These are phyloP conservation scores for Venturia asperata DNA, from an alignment of 2,329 filamentous ascomycete species.

Conservation along the genomic window DNA sequence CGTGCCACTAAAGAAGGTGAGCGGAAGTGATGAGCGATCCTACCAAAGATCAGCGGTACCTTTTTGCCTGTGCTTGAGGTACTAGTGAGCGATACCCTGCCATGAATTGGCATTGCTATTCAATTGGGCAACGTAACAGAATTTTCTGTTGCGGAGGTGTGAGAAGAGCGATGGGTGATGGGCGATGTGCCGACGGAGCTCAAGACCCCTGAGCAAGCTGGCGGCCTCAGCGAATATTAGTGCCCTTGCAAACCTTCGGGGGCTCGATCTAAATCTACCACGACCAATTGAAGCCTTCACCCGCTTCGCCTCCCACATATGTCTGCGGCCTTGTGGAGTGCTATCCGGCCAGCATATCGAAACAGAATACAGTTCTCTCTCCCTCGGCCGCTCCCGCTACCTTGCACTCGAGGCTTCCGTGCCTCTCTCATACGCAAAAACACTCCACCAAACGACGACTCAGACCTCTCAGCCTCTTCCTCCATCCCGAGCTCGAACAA, in stretches of 20 bases:
- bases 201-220: too few species aligned
- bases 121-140: too few species aligned
- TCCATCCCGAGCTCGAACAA: neutral
- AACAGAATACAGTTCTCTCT: neutral
- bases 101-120: too few species aligned
- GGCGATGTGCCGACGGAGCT: too few species aligned
- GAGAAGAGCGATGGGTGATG: too few species aligned
- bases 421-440: neutral
- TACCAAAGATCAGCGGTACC: neutral
- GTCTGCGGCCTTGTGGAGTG: conserved; percentile 4
- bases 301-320: neutral
- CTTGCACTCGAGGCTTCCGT: neutral
- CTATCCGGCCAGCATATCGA: conserved; percentile 6
- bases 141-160: too few species aligned
- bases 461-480: neutral
- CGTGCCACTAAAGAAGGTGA: neutral
- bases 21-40: neutral
- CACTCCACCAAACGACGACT: neutral
- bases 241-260: neutral
- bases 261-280: neutral
- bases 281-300: neutral
- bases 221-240: neutral
- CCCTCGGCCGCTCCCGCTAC: too few species aligned
- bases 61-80: neutral
- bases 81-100: neutral